Percentiles rank a stretch among this genome's conserved stretches.
Evolutionary conservation across 208 protist species (phyloP).

Genomic region (Lotmaria passim): DNA sequence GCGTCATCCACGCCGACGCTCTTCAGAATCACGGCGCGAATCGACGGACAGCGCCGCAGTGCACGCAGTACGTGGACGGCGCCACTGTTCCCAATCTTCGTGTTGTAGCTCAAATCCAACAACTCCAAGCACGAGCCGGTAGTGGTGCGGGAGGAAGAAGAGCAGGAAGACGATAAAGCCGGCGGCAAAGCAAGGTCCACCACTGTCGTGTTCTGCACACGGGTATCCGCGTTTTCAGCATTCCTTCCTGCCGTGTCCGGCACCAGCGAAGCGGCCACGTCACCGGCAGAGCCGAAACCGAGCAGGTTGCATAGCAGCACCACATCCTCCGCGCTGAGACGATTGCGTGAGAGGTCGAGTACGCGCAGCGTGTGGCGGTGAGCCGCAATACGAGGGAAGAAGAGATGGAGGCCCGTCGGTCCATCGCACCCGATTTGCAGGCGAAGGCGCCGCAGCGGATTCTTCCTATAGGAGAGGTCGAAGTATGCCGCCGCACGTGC

Average conservation of each 20-base stretch:
- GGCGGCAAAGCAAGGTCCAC: not conserved
- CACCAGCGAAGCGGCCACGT: not conserved
- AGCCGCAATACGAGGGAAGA: conserved; percentile 65
- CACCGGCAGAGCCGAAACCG: conserved; percentile 29
- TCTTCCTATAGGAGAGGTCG: conserved; percentile 73
- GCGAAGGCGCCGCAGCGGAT: conserved; percentile 76
- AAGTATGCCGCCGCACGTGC: conserved; percentile 78
- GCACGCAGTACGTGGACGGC: conserved; percentile 55
- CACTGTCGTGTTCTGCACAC: not conserved
- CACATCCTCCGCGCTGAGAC: conserved; percentile 65
- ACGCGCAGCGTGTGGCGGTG: conserved; percentile 70
- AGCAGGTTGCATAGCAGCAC: conserved; percentile 62
- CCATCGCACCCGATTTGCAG: conserved; percentile 83
- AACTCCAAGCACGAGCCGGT: conserved; percentile 53
- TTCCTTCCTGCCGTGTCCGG: not conserved
- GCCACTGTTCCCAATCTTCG: conserved; percentile 67
- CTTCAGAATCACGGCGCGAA: conserved; percentile 76
- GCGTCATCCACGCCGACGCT: conserved; percentile 71
- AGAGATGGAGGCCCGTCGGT: conserved; percentile 65
- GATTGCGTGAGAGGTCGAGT: conserved; percentile 86
- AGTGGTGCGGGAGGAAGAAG: conserved; percentile 4
- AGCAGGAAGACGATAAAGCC: not conserved
- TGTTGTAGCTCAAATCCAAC: conserved; percentile 90
- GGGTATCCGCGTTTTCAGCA: not conserved
- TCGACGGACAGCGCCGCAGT: conserved; percentile 38